Evolutionary conservation across 1,284 basidiomycete species (phyloP).

Genomic region (Schizopora paradoxa): DNA sequence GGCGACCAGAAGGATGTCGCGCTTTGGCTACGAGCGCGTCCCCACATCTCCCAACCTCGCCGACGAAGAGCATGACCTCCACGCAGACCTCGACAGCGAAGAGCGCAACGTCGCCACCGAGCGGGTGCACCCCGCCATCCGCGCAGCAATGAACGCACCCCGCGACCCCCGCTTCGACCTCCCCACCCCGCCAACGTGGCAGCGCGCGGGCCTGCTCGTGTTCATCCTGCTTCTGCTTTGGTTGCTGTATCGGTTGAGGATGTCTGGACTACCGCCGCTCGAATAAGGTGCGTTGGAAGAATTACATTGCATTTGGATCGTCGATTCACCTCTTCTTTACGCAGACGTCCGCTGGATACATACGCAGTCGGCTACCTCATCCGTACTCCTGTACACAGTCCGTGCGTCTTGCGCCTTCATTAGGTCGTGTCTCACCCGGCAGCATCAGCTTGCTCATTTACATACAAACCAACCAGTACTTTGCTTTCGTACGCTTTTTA

Average conservation of each 20-base stretch:
- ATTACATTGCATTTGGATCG: too few species aligned
- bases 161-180: constrained; percentile 40
- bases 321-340: too few species aligned
- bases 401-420: too few species aligned
- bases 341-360: too few species aligned
- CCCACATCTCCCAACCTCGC: constrained; percentile 8
- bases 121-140: constrained; percentile 4
- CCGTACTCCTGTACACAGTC: too few species aligned
- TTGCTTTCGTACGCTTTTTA: too few species aligned
- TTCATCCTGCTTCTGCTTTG: constrained; percentile 40
- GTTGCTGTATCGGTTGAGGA: constrained; percentile 35
- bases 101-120: constrained; percentile 6
- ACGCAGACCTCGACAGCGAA: constrained; percentile 11
- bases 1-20: background rate
- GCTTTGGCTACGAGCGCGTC: constrained; percentile 11
- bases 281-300: too few species aligned
- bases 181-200: constrained; percentile 40
- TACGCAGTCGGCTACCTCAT: too few species aligned
- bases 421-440: too few species aligned
- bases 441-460: too few species aligned
- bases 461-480: too few species aligned
- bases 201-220: constrained; percentile 41
- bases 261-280: too few species aligned
- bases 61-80: background rate
- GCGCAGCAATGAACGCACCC: constrained; percentile 8